Evolutionary conservation across 2,329 filamentous ascomycete genomes (phyloP).

Genomic region (Gnomoniopsis sp.): DNA sequence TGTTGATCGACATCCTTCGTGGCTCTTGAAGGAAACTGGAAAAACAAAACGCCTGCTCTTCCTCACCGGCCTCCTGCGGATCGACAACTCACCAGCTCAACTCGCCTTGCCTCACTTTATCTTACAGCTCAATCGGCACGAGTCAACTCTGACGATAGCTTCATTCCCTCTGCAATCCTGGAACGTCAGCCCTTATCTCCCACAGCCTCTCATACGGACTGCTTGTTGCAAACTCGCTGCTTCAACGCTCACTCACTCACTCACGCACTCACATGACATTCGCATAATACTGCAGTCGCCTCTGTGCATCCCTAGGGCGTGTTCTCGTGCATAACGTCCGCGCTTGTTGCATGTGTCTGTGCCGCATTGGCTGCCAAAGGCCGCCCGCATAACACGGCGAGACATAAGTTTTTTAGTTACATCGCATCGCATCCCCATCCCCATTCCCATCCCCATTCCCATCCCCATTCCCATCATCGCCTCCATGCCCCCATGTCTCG

Average conservation of each 20-base stretch:
- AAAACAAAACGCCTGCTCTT: no score
- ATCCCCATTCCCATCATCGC: slow-evolving; percentile 23
- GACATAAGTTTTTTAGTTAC: slow-evolving; percentile 11
- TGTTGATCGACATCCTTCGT: neutral
- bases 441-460: slow-evolving; percentile 20
- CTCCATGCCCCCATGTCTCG: slow-evolving; percentile 17
- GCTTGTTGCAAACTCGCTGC: neutral
- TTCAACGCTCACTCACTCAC: neutral
- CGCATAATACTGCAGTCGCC: slow-evolving; percentile 4
- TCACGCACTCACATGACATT: neutral
- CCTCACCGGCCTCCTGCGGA: no score
- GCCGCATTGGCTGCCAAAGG: slow-evolving; percentile 18
- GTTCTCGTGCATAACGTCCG: slow-evolving; percentile 10
- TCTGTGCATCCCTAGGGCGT: neutral
- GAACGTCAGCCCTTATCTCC: neutral
- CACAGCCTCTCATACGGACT: neutral
- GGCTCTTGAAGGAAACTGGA: no score
- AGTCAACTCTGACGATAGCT: neutral
- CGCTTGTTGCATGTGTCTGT: slow-evolving; percentile 14
- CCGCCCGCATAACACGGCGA: slow-evolving; percentile 16
- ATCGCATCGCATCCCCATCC: slow-evolving; percentile 21
- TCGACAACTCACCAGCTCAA: neutral
- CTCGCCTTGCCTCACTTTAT: no score
- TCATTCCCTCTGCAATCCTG: neutral
- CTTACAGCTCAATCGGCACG: neutral